Evolutionary conservation across 2,329 filamentous ascomycete genomes (phyloP).

Genomic region (Rachicladosporium sp.): DNA sequence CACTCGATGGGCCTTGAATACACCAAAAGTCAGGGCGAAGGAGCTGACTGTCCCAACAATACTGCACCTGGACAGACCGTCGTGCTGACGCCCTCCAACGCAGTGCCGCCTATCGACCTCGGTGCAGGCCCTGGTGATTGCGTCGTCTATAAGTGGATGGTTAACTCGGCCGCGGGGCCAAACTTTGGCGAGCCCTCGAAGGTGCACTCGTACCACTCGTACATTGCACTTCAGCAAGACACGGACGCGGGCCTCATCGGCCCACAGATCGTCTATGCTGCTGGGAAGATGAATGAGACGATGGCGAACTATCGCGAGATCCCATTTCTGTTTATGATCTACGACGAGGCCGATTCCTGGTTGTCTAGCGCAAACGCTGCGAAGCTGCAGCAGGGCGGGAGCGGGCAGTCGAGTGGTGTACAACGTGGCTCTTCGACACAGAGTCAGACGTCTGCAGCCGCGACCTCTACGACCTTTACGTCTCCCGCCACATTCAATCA

Average conservation of each 20-base stretch:
- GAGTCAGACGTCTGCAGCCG: conserved; percentile 1
- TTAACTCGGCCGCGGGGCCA: conserved; percentile 9
- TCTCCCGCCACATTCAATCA: too few species aligned
- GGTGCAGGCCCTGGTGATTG: conserved; percentile 11
- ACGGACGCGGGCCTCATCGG: conserved; percentile 17
- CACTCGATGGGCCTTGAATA: conserved; percentile 19
- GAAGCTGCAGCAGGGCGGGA: background rate
- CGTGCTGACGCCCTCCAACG: conserved; percentile 8
- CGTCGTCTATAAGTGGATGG: conserved; percentile 19
- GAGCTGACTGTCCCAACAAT: conserved; percentile 14
- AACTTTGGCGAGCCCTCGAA: conserved; percentile 6
- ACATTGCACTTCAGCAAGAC: conserved; percentile 16
- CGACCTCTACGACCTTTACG: background rate
- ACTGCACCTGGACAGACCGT: conserved; percentile 9
- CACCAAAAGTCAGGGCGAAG: conserved; percentile 12
- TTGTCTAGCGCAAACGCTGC: conserved; percentile 13
- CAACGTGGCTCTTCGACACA: background rate
- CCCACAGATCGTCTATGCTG: conserved; percentile 16
- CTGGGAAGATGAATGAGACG: conserved; percentile 15
- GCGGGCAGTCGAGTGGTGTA: too few species aligned
- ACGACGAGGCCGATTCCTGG: conserved; percentile 16
- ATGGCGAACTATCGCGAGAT: conserved; percentile 19
- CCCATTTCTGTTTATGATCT: conserved; percentile 14
- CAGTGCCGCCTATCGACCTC: conserved; percentile 7
- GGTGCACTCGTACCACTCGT: conserved; percentile 17